A percentile compares a stretch with the other conserved stretches of the same genome.
Conservation (phyloP, 2,329 filamentous ascomycete species). For the Epichloe glyceriae region DNA sequence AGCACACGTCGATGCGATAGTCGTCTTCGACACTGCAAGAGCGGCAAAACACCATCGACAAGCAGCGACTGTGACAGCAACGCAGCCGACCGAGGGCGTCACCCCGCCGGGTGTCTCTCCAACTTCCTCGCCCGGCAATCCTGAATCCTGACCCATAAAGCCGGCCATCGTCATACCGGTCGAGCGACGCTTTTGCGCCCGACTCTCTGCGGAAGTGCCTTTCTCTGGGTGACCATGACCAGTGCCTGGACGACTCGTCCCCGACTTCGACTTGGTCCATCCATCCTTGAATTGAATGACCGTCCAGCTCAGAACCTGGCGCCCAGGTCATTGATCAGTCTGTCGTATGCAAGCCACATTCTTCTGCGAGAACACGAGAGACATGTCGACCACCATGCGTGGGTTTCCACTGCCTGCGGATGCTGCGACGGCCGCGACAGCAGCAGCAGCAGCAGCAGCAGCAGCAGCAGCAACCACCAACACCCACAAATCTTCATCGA, state of each 20-base stretch:
- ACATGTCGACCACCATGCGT: constrained; percentile 7
- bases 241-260: background rate
- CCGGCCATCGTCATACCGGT: background rate
- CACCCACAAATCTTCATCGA: constrained; percentile 3
- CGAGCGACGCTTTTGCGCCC: background rate
- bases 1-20: background rate
- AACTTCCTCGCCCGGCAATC: background rate
- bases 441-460: background rate
- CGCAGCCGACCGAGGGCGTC: background rate
- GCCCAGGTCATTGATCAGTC: background rate
- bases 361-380: background rate
- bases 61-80: background rate
- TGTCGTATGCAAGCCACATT: background rate
- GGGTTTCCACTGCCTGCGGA: constrained; percentile 5
- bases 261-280: background rate
- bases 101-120: background rate
- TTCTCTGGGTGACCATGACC: constrained; percentile 6
- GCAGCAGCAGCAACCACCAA: background rate
- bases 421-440: constrained; percentile 1
- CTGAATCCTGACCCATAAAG: background rate
- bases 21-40: background rate
- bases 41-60: background rate
- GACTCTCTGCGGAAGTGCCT: background rate
- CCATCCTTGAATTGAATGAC: background rate
- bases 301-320: background rate